These are phyloP conservation scores for Globisporangium apiculatum DNA, from an alignment of 352 stramenopile genomes.

Conservation along the genomic window DNA sequence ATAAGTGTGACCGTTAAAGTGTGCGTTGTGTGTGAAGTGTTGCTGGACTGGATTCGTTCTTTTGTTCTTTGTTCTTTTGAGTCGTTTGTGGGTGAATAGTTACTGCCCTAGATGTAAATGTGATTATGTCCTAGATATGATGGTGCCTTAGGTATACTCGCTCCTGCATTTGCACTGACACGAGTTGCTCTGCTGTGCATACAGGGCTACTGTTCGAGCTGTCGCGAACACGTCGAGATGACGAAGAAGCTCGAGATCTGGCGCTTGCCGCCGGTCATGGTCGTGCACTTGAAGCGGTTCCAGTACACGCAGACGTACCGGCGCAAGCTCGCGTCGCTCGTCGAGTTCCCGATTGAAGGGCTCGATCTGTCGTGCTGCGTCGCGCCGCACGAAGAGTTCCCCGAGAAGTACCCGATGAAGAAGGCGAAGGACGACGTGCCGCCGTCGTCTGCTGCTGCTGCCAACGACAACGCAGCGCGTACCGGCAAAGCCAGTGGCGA, in stretches of 20 bases:
- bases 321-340: constrained; percentile 84
- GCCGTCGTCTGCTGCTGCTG: not conserved
- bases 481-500: not conserved
- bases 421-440: constrained; percentile 18
- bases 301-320: constrained; percentile 94
- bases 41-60: too few relatives aligned
- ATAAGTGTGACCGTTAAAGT: not conserved
- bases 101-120: too few relatives aligned
- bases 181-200: not conserved
- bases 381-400: constrained; percentile 70
- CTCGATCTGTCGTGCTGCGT: constrained; percentile 92
- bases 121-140: not conserved
- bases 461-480: not conserved
- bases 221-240: constrained; percentile 92
- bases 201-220: constrained; percentile 95
- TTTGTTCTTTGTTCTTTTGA: too few relatives aligned
- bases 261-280: constrained; percentile 94
- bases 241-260: constrained; percentile 99
- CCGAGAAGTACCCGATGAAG: constrained; percentile 76
- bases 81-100: too few relatives aligned
- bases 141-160: not conserved
- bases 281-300: constrained; percentile 99
- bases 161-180: not conserved
- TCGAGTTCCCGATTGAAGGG: constrained; percentile 94
- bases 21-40: too few relatives aligned